Evolutionary conservation across 768 basidiomycete genomes (phyloP).

Genomic region (Lentinus tigrinus): DNA sequence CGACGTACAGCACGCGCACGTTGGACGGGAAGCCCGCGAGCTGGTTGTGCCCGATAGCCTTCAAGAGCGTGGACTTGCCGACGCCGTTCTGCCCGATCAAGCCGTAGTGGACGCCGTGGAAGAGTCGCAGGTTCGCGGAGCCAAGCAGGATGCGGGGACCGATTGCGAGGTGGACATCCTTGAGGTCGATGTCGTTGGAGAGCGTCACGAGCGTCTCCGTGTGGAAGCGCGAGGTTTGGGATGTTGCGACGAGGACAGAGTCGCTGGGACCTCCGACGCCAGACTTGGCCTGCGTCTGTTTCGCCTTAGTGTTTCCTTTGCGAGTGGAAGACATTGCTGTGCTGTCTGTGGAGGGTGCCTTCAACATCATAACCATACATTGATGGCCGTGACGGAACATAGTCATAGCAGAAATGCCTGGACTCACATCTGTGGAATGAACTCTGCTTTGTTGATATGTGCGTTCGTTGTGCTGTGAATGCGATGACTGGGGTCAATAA

Average conservation of each 20-base stretch:
- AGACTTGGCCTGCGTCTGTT: not conserved
- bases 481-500: too few species aligned
- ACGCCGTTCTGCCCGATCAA: constrained; percentile 93
- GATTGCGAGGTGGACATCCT: constrained; percentile 11
- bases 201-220: constrained; percentile 16
- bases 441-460: too few species aligned
- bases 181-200: constrained; percentile 19
- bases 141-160: constrained; percentile 10
- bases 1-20: constrained; percentile 87
- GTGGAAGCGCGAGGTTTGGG: constrained; percentile 18
- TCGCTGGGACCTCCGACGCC: not conserved
- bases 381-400: not conserved
- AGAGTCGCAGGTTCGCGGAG: constrained; percentile 16
- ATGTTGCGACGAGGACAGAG: constrained; percentile 7
- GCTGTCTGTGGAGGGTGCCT: not conserved
- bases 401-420: too few species aligned
- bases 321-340: not conserved
- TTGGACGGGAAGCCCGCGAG: constrained; percentile 92
- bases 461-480: too few species aligned
- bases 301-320: not conserved
- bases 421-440: too few species aligned
- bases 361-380: not conserved
- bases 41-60: constrained; percentile 42
- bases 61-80: constrained; percentile 88
- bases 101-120: constrained; percentile 16